Base-by-base conservation (phyloP, 305 asterid species). In the Fraxinus velutina region DNA sequence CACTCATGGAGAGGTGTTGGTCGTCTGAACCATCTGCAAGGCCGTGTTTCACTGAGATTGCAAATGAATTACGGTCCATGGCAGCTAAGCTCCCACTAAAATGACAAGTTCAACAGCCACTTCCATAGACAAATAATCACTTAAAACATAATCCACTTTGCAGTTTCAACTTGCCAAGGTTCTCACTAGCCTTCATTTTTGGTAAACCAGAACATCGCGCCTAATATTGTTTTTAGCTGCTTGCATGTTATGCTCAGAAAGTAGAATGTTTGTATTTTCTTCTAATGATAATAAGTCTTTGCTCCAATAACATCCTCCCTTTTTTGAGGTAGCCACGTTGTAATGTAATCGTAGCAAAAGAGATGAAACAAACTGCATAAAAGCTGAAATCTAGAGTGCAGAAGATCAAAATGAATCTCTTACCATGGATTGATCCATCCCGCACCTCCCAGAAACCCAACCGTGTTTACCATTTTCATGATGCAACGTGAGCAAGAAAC, bases 1-100 rank as follows among this genome's bases (percentile, higher is more conserved):
- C 85, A 66, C 90, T 96, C 75, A 93, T 96, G 99, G 98, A 94
- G 91, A 88, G 91, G 87, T 94, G 98, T 80, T 96, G 99, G 99
- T 86, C 99, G 0, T 82, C 97, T 1, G 99, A 96, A 80, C 97
- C 99, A 57, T 84, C 92, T 6, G 97, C 89, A 76, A 92, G 99
- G 88, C 99, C 98, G 0, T 90, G 81, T 84, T 96, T 96, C 89
- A 90, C 96, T 0, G 92, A 91, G 86, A 89, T 94, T 64, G 97
- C 97, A 4, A 88, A 90, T 27, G 94, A 89, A 72, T 87, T 94
- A 71, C 89, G 96, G 81, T 87, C 92, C 44, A 91, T 96, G 93
- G 93, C 99, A 2, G 86, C 91, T 13, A 91, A 93, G 88, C 82
- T 85, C 75, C 92, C 94, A 5, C 39, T 89, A 0, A 93, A 90